Evolutionary conservation across 805 yeast genomes (phyloP).

Genomic region (Candida andamanensis): DNA sequence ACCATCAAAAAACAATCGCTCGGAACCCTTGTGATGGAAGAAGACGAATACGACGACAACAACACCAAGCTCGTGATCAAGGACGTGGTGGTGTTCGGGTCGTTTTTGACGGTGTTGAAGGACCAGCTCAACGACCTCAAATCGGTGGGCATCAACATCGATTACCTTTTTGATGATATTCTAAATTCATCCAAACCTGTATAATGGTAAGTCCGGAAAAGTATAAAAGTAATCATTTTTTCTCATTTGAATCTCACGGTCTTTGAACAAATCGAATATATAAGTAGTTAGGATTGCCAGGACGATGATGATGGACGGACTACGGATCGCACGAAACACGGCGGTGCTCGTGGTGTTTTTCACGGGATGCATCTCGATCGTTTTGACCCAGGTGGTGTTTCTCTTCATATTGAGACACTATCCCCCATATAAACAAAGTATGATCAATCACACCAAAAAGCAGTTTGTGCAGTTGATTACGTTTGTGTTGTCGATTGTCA

Average conservation of each 20-base stretch:
- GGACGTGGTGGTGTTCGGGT: conserved; percentile 38
- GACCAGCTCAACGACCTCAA: conserved; percentile 61
- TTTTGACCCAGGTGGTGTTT: conserved; percentile 8
- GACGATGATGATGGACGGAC: too few species aligned
- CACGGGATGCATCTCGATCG: conserved; percentile 8
- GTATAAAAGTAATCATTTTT: too few species aligned
- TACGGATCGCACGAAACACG: conserved; percentile 3
- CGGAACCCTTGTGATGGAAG: conserved; percentile 48
- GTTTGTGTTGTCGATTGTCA: conserved; percentile 44
- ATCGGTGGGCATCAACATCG: conserved; percentile 67
- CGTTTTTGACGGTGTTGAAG: conserved; percentile 49
- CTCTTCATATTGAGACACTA: conserved; percentile 21
- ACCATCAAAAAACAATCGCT: conserved; percentile 63
- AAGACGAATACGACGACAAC: conserved; percentile 11
- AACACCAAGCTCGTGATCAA: conserved; percentile 28
- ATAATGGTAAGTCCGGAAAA: too few species aligned
- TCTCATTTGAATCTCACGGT: too few species aligned
- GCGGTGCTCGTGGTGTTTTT: conserved; percentile 5
- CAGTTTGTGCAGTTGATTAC: conserved; percentile 53
- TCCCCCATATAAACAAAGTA: conserved; percentile 31
- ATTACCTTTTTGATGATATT: conserved; percentile 52
- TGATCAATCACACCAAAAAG: conserved; percentile 51
- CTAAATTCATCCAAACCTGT: too few species aligned
- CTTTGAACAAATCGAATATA: too few species aligned
- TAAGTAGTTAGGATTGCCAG: too few species aligned